These are phyloP conservation scores for Tolypocladium nubicola DNA, from an alignment of 2,329 filamentous ascomycete genomes.

Conservation along the genomic window DNA sequence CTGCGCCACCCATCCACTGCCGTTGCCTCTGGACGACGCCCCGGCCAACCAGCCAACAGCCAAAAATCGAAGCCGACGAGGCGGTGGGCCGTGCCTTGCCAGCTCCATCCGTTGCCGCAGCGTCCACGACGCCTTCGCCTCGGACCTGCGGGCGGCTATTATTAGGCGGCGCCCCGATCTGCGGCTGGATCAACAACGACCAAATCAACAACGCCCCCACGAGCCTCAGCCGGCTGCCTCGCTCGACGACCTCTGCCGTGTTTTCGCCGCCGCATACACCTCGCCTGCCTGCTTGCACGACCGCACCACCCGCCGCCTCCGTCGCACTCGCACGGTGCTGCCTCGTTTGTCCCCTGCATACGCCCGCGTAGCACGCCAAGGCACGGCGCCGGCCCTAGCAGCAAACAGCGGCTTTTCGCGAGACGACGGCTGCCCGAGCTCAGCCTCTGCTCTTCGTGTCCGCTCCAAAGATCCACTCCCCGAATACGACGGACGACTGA, in stretches of 20 bases:
- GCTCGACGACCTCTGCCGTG: background rate
- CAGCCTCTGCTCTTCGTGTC: background rate
- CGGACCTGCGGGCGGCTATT: background rate
- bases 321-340: background rate
- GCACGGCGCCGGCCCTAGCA: background rate
- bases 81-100: background rate
- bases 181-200: background rate
- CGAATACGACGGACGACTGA: background rate
- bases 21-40: background rate
- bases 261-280: background rate
- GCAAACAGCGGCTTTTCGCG: background rate
- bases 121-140: background rate
- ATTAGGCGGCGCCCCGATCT: background rate
- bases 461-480: background rate
- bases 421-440: background rate
- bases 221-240: background rate
- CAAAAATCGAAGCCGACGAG: background rate
- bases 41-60: background rate
- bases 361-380: background rate
- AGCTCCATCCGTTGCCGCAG: background rate
- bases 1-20: too few species aligned
- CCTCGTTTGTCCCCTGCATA: background rate
- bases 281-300: background rate
- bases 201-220: background rate
- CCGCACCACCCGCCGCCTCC: background rate